These are phyloP conservation scores for Verticillium nonalfalfae DNA, from an alignment of 2,329 filamentous ascomycete genomes.

Conservation along the genomic window DNA sequence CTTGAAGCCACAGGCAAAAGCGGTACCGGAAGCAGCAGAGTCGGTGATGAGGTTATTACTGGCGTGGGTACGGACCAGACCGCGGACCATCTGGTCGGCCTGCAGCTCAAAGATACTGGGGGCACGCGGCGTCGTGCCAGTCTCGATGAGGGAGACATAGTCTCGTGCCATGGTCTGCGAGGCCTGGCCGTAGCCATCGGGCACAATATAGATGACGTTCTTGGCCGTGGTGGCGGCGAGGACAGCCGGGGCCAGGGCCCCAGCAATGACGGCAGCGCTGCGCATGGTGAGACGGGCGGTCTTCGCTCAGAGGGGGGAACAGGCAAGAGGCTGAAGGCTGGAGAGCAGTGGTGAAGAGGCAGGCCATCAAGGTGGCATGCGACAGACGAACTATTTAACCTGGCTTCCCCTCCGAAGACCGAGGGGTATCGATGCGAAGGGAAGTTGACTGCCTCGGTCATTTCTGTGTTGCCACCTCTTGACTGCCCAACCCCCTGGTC, in stretches of 20 bases:
- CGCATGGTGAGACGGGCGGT: conserved; percentile 5
- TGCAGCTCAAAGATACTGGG: conserved; percentile 14
- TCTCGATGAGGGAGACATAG: conserved; percentile 14
- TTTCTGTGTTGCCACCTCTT: too few species aligned
- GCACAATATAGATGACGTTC: conserved; percentile 26
- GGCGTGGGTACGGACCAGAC: conserved; percentile 19
- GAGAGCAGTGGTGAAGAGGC: not conserved
- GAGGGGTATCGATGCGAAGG: not conserved
- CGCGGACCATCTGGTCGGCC: conserved; percentile 18
- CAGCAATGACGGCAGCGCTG: conserved; percentile 1
- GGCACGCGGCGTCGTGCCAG: conserved; percentile 12
- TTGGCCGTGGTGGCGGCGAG: conserved; percentile 11
- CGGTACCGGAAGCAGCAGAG: conserved; percentile 31
- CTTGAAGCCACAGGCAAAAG: conserved; percentile 31
- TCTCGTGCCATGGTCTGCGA: conserved; percentile 22
- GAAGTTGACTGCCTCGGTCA: not conserved
- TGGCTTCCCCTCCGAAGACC: not conserved
- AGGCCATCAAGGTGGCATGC: not conserved
- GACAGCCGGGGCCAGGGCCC: conserved; percentile 3
- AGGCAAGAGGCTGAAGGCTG: not conserved
- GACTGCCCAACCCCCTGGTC: not conserved
- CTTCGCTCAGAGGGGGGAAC: not conserved
- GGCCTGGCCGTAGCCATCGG: conserved; percentile 21
- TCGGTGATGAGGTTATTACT: conserved; percentile 30
- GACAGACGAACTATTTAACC: not conserved